Conservation (phyloP, 176 grass and related monocot species). For the Cenchrus purpureus region DNA sequence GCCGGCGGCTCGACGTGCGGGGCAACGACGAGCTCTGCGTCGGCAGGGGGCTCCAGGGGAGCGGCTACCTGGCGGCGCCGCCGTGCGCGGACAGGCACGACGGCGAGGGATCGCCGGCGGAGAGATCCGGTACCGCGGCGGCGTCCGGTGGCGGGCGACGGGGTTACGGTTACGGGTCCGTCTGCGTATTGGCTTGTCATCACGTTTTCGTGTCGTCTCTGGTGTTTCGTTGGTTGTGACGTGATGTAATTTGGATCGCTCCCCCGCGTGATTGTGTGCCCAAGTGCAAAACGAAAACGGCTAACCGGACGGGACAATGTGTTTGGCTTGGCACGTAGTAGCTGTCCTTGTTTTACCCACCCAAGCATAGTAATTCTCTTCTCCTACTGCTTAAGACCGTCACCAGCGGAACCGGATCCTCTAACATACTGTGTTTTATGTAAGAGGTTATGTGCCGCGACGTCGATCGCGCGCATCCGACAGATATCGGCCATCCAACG, state of each 20-base stretch:
- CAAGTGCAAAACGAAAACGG: too few species aligned
- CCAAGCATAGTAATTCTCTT: too few species aligned
- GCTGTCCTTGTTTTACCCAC: too few species aligned
- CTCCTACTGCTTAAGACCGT: too few species aligned
- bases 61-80: conserved; percentile 55
- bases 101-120: background rate
- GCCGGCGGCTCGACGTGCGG: conserved; percentile 72
- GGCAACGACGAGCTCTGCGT: conserved; percentile 73
- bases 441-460: too few species aligned
- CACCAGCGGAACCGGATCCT: too few species aligned
- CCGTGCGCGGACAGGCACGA: conserved; percentile 35
- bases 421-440: too few species aligned
- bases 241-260: background rate
- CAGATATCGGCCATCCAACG: too few species aligned
- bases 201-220: background rate
- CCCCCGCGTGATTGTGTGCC: background rate
- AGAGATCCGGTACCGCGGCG: background rate
- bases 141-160: background rate
- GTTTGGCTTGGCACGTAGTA: too few species aligned
- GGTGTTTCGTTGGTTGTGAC: conserved; percentile 3
- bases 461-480: too few species aligned
- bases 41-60: conserved; percentile 41
- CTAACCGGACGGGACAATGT: too few species aligned
- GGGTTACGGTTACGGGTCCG: background rate
- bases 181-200: background rate